A percentile compares a stretch with the other conserved stretches of the same genome.
These are phyloP conservation scores for Spergularia azorica DNA, from an alignment of 179 eudicot genomes.

Conservation along the genomic window DNA sequence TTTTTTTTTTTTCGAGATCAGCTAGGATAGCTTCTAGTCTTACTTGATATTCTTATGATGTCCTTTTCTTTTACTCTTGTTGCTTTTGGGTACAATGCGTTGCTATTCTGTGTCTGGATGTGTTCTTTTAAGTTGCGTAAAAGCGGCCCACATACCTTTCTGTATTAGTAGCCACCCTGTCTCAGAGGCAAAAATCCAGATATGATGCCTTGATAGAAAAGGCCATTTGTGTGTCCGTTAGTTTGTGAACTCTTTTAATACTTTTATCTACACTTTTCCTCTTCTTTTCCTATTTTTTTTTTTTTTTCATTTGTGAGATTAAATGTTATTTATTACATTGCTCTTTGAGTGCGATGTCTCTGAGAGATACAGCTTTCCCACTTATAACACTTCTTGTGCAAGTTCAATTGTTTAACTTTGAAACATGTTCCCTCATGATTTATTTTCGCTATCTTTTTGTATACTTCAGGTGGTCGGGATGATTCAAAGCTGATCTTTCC, in stretches of 20 bases:
- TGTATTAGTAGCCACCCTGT: too few species aligned
- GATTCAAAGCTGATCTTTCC: slow-evolving; percentile 82
- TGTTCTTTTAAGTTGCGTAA: neutral
- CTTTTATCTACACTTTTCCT: too few species aligned
- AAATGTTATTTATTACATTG: neutral
- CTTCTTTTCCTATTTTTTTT: too few species aligned
- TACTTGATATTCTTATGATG: neutral
- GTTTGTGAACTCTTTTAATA: too few species aligned
- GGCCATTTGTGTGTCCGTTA: too few species aligned
- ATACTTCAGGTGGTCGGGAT: slow-evolving; percentile 79
- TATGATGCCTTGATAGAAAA: too few species aligned
- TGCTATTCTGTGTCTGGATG: neutral
- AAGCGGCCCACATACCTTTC: too few species aligned
- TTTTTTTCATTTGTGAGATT: too few species aligned
- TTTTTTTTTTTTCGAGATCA: too few species aligned
- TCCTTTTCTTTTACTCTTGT: neutral
- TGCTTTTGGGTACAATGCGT: neutral
- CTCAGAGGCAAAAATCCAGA: too few species aligned
- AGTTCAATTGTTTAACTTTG: neutral
- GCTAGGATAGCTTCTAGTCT: neutral
- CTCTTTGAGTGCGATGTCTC: neutral
- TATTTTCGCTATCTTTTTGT: slow-evolving; percentile 10
- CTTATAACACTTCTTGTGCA: neutral
- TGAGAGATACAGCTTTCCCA: neutral
- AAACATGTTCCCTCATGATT: neutral